A percentile compares a stretch with the other conserved stretches of the same genome.
phyloP scores from a whole-genome alignment of 1,284 basidiomycete species.

The Fomitopsis pinicola region DNA sequence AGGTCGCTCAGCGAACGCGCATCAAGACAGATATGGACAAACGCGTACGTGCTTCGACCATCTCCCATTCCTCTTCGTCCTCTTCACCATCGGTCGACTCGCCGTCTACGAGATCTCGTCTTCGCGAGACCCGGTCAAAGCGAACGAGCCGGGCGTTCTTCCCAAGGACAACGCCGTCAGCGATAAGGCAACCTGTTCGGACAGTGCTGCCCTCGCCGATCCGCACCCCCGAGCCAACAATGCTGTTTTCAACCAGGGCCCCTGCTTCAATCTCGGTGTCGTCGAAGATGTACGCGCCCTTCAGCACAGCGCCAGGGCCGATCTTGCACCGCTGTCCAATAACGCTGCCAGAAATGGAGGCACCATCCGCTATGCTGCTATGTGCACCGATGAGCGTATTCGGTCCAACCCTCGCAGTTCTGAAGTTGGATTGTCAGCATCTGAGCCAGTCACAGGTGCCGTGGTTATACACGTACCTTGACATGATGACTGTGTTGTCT shows the following conservation, averaged over 20 bases:
- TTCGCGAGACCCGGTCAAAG: constrained; percentile 69
- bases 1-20: not conserved
- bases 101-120: constrained; percentile 31
- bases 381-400: constrained; percentile 80
- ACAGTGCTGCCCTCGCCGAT: constrained; percentile 67
- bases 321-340: constrained; percentile 74
- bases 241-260: constrained; percentile 72
- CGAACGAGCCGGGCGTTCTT: constrained; percentile 64
- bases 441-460: not conserved
- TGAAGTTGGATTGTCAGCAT: constrained; percentile 23
- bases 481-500: constrained; percentile 67
- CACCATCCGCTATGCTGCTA: constrained; percentile 60
- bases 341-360: constrained; percentile 65
- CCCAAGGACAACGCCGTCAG: constrained; percentile 76
- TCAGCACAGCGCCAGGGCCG: constrained; percentile 58
- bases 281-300: constrained; percentile 81
- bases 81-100: constrained; percentile 32
- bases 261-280: constrained; percentile 74
- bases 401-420: constrained; percentile 79
- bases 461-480: constrained; percentile 48
- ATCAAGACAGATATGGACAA: not conserved
- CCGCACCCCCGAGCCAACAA: constrained; percentile 72
- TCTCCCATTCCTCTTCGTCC: constrained; percentile 62
- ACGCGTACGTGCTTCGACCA: constrained; percentile 55
- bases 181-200: constrained; percentile 72